A percentile compares a stretch with the other conserved stretches of the same genome.
Conservation (phyloP, 139 green algal genomes). For the Klebsormidium nitens region DNA sequence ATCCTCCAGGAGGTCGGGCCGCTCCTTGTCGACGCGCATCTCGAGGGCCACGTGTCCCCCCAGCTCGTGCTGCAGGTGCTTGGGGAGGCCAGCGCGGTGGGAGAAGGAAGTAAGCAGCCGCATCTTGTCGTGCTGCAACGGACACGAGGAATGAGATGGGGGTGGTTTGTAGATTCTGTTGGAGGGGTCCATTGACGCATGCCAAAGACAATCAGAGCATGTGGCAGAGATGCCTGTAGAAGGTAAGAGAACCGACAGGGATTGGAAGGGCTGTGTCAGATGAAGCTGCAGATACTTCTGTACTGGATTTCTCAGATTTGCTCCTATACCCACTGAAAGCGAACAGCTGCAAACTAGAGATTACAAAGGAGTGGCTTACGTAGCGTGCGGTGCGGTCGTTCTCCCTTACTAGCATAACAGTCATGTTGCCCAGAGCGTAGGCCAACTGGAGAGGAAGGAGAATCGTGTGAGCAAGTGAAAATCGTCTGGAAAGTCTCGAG, state of each 20-base stretch:
- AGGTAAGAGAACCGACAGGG: background rate
- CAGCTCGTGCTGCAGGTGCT: slow-evolving; percentile 6
- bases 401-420: slow-evolving; percentile 7
- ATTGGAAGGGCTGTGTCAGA: background rate
- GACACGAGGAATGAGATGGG: no score
- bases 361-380: background rate
- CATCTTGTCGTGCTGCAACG: slow-evolving; percentile 16
- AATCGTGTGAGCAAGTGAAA: no score
- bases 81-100: background rate
- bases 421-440: slow-evolving; percentile 10
- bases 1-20: slow-evolving; percentile 1
- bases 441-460: slow-evolving; percentile 13
- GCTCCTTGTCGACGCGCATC: background rate
- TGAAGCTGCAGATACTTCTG: background rate
- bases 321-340: no score
- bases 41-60: background rate
- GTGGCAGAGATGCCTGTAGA: no score
- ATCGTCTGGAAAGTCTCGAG: no score
- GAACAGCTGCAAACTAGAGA: no score
- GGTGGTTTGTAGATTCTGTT: no score
- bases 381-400: slow-evolving; percentile 9
- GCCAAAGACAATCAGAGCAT: no score
- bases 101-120: background rate
- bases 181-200: no score
- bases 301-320: background rate